Evolutionary conservation across 164 flowering plant species (phyloP), one percentile per base, ranked within the genome.

Genomic region (Magnolia changhungtana): DNA sequence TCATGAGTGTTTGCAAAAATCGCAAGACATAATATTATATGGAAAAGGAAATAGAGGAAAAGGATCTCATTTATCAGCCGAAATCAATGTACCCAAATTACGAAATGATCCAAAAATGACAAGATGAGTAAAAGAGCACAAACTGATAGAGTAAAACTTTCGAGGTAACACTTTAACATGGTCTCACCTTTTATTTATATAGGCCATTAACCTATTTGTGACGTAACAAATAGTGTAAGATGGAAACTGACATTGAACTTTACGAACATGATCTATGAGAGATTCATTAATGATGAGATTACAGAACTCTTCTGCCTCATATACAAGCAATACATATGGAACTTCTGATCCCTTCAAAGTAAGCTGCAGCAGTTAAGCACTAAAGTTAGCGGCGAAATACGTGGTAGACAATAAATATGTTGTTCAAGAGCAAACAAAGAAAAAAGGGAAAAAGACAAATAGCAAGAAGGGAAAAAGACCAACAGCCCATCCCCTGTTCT

Each of bases 301-400:
- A 80, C 99, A 96, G 74, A 94, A 94, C 75, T 92, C 93, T 49
- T 90, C 96, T 19, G 97, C 98, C 75, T 90, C 92, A 72, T 81
- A 87, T n/a, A 96, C 86, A 67, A 94, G 83, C 50, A 89, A 75
- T 50, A 94, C 78, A 74, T 96, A 96, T 67, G 82, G 85, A 75
- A 96, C 87, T 72, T 83, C 87, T 45, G 75, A 66, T 65, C 79
- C 80, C 70, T 81, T 72, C 7, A 92, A 79, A 31, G 87, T 84
- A 71, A 84, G 55, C 99, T 96, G 90, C 82, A 85, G 72, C 13
- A 66, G 6, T 52, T 31, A 14, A 61, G 2, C 66, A 67, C 20
- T 19, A 37, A 31, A 70, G 14, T 69, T 50, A 75, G 51, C 1
- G 31, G 59, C 23, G 45, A 50, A 65, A 20, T 71, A 71, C 20